Evolutionary conservation across 139 green algal genomes (phyloP).

Genomic region (Chlorella sp.): DNA sequence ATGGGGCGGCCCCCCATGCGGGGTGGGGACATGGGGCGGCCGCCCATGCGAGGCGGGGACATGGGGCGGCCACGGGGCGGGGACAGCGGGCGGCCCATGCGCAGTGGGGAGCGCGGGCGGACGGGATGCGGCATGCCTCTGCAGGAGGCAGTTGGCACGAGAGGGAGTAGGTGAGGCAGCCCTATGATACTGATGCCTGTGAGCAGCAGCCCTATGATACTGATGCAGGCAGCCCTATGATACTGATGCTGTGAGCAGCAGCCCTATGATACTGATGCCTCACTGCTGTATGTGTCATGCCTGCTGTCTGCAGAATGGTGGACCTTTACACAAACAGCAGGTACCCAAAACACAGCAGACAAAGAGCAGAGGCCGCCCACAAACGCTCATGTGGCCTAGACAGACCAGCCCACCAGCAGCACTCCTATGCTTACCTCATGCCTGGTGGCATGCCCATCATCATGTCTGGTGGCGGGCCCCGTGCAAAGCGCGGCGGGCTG

Average conservation of each 20-base stretch:
- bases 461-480: conserved; percentile 8
- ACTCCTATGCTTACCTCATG: background rate
- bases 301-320: too few species aligned
- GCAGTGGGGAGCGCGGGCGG: background rate
- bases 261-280: too few species aligned
- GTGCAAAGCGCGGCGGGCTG: conserved; percentile 6
- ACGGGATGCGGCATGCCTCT: background rate
- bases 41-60: conserved; percentile 1
- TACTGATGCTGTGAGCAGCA: too few species aligned
- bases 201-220: too few species aligned
- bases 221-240: too few species aligned
- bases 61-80: background rate
- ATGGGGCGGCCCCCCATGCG: background rate
- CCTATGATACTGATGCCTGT: too few species aligned
- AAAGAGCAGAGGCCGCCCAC: background rate
- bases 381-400: too few species aligned
- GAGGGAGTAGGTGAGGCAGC: too few species aligned
- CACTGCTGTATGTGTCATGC: too few species aligned
- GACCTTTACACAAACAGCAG: too few species aligned
- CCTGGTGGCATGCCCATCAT: background rate
- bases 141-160: background rate
- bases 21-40: background rate
- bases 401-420: background rate
- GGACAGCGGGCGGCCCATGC: background rate
- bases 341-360: too few species aligned